Percentiles rank a stretch among this genome's conserved stretches.
These are phyloP conservation scores for Elaeis oleifera DNA, from an alignment of 202 grass and related monocot genomes.

Conservation along the genomic window DNA sequence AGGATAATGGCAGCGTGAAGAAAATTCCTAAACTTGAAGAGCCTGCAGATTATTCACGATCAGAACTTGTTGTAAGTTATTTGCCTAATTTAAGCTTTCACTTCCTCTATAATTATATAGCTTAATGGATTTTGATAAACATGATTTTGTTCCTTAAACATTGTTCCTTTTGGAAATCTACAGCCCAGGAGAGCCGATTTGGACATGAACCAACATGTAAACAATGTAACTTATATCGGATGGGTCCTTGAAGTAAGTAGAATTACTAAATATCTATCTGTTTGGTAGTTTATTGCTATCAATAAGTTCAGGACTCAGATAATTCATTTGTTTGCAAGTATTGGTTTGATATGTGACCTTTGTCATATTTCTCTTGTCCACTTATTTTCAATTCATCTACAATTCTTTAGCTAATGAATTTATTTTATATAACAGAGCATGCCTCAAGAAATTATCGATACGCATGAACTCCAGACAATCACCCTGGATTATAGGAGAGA, in stretches of 20 bases:
- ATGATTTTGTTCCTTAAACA: neutral
- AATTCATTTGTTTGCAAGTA: no score
- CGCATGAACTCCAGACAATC: slow-evolving; percentile 90
- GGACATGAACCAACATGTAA: slow-evolving; percentile 99
- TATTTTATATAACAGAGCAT: slow-evolving; percentile 54
- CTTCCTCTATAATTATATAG: no score
- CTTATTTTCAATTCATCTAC: neutral
- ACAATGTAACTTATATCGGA: slow-evolving; percentile 97
- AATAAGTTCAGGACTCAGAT: no score
- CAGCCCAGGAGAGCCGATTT: slow-evolving; percentile 98
- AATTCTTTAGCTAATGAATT: slow-evolving; percentile 10
- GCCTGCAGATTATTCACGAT: slow-evolving; percentile 69
- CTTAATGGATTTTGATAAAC: no score
- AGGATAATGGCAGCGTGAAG: slow-evolving; percentile 85
- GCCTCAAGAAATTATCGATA: slow-evolving; percentile 95
- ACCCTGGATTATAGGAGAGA: slow-evolving; percentile 88
- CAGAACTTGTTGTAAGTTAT: slow-evolving; percentile 64
- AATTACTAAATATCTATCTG: no score
- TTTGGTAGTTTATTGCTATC: no score
- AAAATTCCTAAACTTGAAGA: slow-evolving; percentile 82
- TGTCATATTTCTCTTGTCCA: no score
- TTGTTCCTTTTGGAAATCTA: slow-evolving; percentile 24
- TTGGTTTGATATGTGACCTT: no score
- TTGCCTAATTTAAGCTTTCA: slow-evolving; percentile 8
- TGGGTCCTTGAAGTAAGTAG: slow-evolving; percentile 91